Conservation (phyloP, 2,329 filamentous ascomycete genomes). For the Capronia epimyces region DNA sequence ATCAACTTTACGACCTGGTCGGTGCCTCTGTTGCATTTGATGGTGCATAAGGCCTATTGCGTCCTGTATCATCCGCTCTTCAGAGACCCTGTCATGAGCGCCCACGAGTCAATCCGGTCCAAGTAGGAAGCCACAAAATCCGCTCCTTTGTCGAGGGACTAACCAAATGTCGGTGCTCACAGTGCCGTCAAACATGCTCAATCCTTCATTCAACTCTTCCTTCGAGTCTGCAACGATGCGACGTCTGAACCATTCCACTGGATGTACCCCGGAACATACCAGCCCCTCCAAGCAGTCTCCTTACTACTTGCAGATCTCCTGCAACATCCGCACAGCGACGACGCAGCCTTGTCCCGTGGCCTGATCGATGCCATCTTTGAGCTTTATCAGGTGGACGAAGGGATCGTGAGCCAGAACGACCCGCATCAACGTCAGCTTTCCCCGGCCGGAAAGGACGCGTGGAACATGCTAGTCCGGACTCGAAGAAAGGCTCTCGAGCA, state of each 20-base stretch:
- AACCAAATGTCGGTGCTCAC: not conserved
- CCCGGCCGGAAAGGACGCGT: conserved; percentile 21
- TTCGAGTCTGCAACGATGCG: conserved; percentile 25
- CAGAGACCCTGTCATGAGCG: conserved; percentile 8
- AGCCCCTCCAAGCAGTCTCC: conserved; percentile 26
- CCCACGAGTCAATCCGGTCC: conserved; percentile 11
- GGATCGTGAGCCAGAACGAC: conserved; percentile 20
- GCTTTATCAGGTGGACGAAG: conserved; percentile 24
- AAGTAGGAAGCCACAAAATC: conserved; percentile 9
- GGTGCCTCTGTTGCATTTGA: conserved; percentile 22
- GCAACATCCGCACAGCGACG: conserved; percentile 23
- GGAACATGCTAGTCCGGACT: conserved; percentile 20
- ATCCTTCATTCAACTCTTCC: conserved; percentile 27
- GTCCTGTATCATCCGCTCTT: conserved; percentile 27
- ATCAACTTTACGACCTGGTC: conserved; percentile 21
- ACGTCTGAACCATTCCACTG: conserved; percentile 26
- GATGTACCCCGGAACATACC: conserved; percentile 30
- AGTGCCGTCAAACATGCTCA: conserved; percentile 28
- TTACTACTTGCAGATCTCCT: conserved; percentile 27
- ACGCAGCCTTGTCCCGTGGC: conserved; percentile 22
- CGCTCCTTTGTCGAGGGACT: not conserved
- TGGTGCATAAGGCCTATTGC: conserved; percentile 29
- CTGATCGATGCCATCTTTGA: conserved; percentile 27
- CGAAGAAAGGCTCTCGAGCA: conserved; percentile 21
- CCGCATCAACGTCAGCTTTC: conserved; percentile 21